Evolutionary conservation across 169 alveolate species (phyloP).

Genomic region (Eimeria sp.): DNA sequence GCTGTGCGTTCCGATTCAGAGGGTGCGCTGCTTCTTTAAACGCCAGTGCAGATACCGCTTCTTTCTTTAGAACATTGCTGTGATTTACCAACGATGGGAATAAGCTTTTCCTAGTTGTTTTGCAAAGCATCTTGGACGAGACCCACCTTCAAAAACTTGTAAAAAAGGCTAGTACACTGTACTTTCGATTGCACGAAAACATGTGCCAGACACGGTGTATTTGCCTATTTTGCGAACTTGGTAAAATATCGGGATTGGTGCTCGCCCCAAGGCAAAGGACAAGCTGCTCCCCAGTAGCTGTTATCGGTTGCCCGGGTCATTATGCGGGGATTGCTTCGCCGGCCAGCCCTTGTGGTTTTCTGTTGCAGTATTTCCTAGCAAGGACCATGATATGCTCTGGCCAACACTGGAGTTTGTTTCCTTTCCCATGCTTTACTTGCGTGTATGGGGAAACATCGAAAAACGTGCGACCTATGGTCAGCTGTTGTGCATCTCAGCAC

Average conservation of each 20-base stretch:
- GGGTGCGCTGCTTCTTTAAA: not conserved
- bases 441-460: not conserved
- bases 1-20: not conserved
- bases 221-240: not conserved
- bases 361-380: not conserved
- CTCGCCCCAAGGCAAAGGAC: not conserved
- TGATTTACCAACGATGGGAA: not conserved
- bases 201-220: not conserved
- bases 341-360: not conserved
- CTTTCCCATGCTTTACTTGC: not conserved
- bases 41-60: too few species aligned
- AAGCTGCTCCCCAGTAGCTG: not conserved
- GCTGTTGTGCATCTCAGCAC: not conserved
- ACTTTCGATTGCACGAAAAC: not conserved
- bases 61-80: not conserved
- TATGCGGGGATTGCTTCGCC: not conserved
- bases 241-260: not conserved
- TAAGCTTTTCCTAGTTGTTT: too few species aligned
- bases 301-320: not conserved
- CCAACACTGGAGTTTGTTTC: not conserved
- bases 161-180: not conserved
- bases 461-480: not conserved
- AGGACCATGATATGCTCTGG: not conserved
- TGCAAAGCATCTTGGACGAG: not conserved
- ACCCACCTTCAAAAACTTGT: not conserved